Percentiles rank a stretch among this genome's conserved stretches.
Conservation (phyloP, 2,329 filamentous ascomycete genomes). For the Fusarium mangiferae region DNA sequence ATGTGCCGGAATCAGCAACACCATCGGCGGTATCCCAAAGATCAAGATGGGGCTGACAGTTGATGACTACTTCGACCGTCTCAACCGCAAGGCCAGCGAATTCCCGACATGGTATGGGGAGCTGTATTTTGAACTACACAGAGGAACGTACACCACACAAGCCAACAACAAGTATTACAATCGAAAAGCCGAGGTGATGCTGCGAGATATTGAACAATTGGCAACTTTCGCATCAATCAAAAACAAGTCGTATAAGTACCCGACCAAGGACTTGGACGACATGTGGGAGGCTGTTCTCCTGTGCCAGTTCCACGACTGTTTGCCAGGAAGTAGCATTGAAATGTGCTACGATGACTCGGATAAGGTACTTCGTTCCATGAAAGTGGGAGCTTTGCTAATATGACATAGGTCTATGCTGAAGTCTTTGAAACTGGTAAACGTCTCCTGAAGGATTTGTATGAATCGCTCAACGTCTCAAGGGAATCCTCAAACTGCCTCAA, state of each 20-base stretch:
- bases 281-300: slow-evolving; percentile 95
- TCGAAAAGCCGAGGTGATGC: slow-evolving; percentile 82
- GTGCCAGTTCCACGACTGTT: slow-evolving; percentile 97
- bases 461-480: slow-evolving; percentile 71
- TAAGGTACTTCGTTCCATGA: slow-evolving; percentile 59
- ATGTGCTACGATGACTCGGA: slow-evolving; percentile 99
- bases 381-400: slow-evolving; percentile 4
- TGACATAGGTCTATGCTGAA: slow-evolving; percentile 75
- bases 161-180: slow-evolving; percentile 98
- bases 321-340: slow-evolving; percentile 93
- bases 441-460: slow-evolving; percentile 75
- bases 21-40: slow-evolving; percentile 79
- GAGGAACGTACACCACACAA: slow-evolving; percentile 96
- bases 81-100: slow-evolving; percentile 81
- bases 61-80: slow-evolving; percentile 89
- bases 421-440: slow-evolving; percentile 82
- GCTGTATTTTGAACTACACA: slow-evolving; percentile 96
- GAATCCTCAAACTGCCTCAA: slow-evolving; percentile 53
- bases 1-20: slow-evolving; percentile 91
- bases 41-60: slow-evolving; percentile 90
- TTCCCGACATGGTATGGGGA: slow-evolving; percentile 98
- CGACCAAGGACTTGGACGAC: slow-evolving; percentile 90
- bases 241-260: slow-evolving; percentile 82
- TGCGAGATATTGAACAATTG: slow-evolving; percentile 88
- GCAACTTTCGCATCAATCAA: slow-evolving; percentile 86